Evolutionary conservation across 768 basidiomycete genomes (phyloP).

Genomic region (Leccinellum luteum): DNA sequence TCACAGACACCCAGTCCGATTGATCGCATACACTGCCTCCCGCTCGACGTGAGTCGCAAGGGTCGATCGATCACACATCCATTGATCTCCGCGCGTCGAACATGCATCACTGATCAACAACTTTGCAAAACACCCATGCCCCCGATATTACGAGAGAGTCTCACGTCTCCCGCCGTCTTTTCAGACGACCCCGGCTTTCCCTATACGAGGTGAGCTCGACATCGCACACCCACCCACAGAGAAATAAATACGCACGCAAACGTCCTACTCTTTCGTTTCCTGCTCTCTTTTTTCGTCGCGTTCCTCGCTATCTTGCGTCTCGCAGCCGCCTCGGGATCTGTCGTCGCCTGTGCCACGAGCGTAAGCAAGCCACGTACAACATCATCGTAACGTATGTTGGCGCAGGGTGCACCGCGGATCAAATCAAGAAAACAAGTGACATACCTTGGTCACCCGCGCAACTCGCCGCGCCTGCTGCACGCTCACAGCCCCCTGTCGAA

Average conservation of each 20-base stretch:
- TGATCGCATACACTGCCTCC: background rate
- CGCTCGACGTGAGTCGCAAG: no score
- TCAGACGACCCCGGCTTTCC: constrained; percentile 48
- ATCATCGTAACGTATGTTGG: background rate
- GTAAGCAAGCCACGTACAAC: background rate
- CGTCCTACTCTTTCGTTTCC: constrained; percentile 67
- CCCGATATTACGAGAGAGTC: background rate
- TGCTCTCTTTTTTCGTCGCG: constrained; percentile 76
- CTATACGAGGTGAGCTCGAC: constrained; percentile 24
- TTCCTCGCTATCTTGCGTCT: constrained; percentile 73
- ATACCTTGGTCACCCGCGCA: constrained; percentile 49
- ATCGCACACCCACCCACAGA: background rate
- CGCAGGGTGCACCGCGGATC: background rate
- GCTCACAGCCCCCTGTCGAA: constrained; percentile 66
- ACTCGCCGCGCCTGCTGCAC: constrained; percentile 73
- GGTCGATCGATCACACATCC: background rate
- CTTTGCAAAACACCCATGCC: background rate
- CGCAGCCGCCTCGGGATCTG: constrained; percentile 74
- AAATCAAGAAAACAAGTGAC: constrained; percentile 5
- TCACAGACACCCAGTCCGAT: background rate
- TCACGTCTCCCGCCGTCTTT: constrained; percentile 40
- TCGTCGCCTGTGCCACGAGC: constrained; percentile 50
- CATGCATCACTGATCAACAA: background rate
- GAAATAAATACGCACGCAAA: constrained; percentile 53
- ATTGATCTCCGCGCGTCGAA: background rate